Evolutionary conservation across 306 rosid genomes (phyloP).

Genomic region (Vachellia collinsii): DNA sequence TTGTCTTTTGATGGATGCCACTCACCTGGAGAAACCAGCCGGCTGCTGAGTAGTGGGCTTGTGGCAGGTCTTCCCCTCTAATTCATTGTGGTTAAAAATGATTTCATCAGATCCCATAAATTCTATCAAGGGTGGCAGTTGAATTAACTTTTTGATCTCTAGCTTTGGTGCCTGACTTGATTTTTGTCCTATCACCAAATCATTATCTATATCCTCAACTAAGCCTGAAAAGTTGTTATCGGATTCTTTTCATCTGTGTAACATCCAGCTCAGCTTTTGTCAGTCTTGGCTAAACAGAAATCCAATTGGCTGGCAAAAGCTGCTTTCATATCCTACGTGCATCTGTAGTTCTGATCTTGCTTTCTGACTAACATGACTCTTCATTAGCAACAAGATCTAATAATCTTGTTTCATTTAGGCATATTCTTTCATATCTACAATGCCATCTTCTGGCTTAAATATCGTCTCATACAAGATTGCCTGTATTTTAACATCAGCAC

Average conservation of each 20-base stretch:
- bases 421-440: neutral
- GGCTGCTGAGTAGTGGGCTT: constrained; percentile 5
- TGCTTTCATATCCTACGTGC: neutral
- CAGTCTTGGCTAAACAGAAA: neutral
- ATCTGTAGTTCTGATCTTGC: neutral
- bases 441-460: neutral
- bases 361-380: constrained; percentile 1
- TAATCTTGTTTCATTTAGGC: constrained; percentile 15
- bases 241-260: neutral
- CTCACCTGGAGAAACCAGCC: neutral
- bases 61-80: neutral
- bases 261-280: neutral
- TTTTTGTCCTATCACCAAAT: neutral
- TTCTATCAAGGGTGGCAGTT: neutral
- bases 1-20: constrained; percentile 2
- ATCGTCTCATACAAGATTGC: neutral
- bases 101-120: neutral
- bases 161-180: neutral
- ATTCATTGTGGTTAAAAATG: neutral
- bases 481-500: neutral
- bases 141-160: constrained; percentile 11
- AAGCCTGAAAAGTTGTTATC: neutral
- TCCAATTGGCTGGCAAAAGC: neutral
- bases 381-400: neutral
- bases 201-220: neutral